Evolutionary conservation across 805 yeast genomes (phyloP), one percentile per base, ranked within the genome.

Genomic region (Grigorovia jiainica): DNA sequence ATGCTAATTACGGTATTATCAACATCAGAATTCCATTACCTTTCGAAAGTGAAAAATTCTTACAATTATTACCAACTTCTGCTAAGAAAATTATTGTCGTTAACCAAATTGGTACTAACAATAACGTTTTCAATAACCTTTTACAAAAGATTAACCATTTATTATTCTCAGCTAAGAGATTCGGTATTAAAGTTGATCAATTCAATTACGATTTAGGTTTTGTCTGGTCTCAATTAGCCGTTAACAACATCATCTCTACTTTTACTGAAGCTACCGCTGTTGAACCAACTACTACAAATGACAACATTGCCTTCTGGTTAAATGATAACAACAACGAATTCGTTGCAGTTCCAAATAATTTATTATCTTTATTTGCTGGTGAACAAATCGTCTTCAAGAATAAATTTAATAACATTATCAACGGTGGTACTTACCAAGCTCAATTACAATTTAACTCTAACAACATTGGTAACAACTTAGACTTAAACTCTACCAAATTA

Each of bases 1-100:
- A 57, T 27, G 54, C 57, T 17, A 36, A 42, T 13, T 59, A 61
- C 39, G 95, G 87, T 48, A 75, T 81, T 39, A 61, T 89, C 43
- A 72, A 80, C 42, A 74, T 79, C 39, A 76, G 95, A 63, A 76
- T 85, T 35, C 90, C 94, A 42, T 65, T 80, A 41, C 96, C 96
- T 10, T 87, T 87, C 63, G 76, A 80, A 51, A 69, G 74, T 27
- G 69, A 67, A 25, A 73, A 73, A 50, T 87, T 87, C 58, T 65
- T 75, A 40, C 56, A 66, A 3, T 56, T 71, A 9, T 66, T 89
- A 40, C 90, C 95, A 23, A 47, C 60, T 4, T 59, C 82, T 4
- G 65, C 80, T 17, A 70, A 72, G 49, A 71, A 72, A 45, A 63
- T 89, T 42, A 78, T 83, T 37, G 84, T 87, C 24, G 65, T 89